Base-by-base conservation (phyloP, 2,329 filamentous ascomycete species). In the Clonostachys rhizophaga region DNA sequence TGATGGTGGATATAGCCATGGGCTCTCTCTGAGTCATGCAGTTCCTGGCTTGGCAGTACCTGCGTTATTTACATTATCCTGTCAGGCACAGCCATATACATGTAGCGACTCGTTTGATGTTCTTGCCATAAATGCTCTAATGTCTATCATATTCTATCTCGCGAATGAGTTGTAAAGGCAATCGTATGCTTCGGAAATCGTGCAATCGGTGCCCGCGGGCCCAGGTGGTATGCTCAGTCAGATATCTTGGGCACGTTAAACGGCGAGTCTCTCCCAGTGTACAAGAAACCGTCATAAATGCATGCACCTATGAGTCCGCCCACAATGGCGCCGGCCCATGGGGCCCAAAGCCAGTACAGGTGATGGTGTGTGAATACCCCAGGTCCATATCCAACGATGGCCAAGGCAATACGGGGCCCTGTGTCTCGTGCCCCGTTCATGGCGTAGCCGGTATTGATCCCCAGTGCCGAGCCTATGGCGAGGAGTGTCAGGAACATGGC, bases 351-450 rank as follows among this genome's bases (percentile, higher is more conserved):
- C 42, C 42, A 44, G 42, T 44, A 44, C 13, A 33, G 13, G 42
- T 34, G 35, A 18, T 44, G 24, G n/a, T 44, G 42, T n/a, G 42
- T 44, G 9, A 24, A 44, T 11, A 44, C 42, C 18, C n/a, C 18
- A n/a, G 3, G 14, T 12, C 42, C 42, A 12, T 44, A 44, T 11
- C 42, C 42, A 17, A 44, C 20, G 6, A 44, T 44, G 13, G 42
- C 20, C 11, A 44, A 34, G 13, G 42, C 42, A 17, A 44, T 44
- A 16, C 42, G 42, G 9, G 42, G 42, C 7, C 42, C 42, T 5
- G 42, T 44, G 16, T 44, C 42, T n/a, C 42, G 11, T 13, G 42
- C 42, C 18, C 42, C 42, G 24, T 44, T 44, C 42, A 44, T 44
- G 7, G 42, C 20, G 24, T 44, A 44, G 42, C 42, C 42, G 2